phyloP scores from a whole-genome alignment of 2,329 filamentous ascomycete genomes.

The Nothopassalora personata region DNA sequence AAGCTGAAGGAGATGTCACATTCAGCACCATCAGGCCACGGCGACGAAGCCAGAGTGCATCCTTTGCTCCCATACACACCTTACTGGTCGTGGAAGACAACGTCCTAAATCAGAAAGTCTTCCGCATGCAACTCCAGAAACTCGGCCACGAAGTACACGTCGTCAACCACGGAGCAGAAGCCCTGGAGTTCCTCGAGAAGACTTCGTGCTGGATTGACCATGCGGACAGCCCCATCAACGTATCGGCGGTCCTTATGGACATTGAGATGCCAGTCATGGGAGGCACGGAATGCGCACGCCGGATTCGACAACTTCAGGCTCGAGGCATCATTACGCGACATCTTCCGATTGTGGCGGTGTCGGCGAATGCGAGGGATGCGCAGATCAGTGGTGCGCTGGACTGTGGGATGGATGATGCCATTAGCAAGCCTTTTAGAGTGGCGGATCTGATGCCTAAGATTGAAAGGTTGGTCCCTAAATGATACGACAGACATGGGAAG shows the following conservation, averaged over 20 bases:
- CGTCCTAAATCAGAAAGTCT: constrained; percentile 38
- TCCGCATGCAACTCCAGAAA: constrained; percentile 37
- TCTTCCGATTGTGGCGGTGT: constrained; percentile 70
- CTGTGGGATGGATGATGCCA: constrained; percentile 70
- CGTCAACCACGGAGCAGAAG: constrained; percentile 37
- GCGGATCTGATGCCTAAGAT: constrained; percentile 44
- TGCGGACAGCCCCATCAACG: neutral
- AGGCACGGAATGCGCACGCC: constrained; percentile 63
- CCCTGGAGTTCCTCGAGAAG: constrained; percentile 32
- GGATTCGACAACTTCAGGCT: constrained; percentile 60
- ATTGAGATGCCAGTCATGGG: constrained; percentile 80
- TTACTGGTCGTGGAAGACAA: constrained; percentile 35
- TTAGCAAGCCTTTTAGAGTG: constrained; percentile 61
- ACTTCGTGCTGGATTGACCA: constrained; percentile 11
- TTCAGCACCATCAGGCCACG: neutral
- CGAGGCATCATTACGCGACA: constrained; percentile 56
- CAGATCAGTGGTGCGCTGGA: constrained; percentile 64
- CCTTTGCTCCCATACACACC: neutral
- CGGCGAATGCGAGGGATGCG: constrained; percentile 68
- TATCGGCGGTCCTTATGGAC: constrained; percentile 52
- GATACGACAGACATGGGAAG: neutral
- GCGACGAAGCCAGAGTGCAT: neutral
- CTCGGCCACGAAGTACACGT: constrained; percentile 35
- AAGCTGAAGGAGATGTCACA: neutral
- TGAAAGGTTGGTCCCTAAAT: constrained; percentile 32